Evolutionary conservation across 140 eudicot genomes (phyloP).

Genomic region (Flaveria floridana): DNA sequence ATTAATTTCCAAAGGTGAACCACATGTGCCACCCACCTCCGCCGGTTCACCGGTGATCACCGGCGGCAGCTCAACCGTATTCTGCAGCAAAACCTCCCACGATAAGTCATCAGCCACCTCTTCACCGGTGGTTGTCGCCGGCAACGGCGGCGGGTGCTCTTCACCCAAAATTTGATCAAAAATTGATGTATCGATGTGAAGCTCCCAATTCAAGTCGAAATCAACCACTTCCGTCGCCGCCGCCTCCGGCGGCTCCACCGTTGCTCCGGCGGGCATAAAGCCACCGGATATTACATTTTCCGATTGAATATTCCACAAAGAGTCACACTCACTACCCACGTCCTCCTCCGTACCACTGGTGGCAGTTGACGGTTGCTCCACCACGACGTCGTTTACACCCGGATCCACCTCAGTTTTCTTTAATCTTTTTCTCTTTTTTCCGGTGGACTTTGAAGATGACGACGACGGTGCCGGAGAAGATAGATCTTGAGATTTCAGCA

Average conservation of each 20-base stretch:
- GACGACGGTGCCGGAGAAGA: not conserved
- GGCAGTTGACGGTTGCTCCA: not conserved
- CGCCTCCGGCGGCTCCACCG: not conserved
- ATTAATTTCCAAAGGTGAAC: conserved; percentile 27
- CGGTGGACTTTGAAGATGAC: conserved; percentile 17
- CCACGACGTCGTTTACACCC: not conserved
- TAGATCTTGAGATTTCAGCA: not conserved
- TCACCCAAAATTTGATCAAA: conserved; percentile 28
- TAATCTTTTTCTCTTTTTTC: not conserved
- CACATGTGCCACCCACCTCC: not conserved
- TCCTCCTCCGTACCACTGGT: conserved; percentile 17
- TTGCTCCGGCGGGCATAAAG: not conserved
- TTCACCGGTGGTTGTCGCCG: not conserved
- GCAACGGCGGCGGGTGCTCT: not conserved
- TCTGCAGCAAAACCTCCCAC: conserved; percentile 27
- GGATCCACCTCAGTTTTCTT: conserved; percentile 18
- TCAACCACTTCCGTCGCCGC: conserved; percentile 15
- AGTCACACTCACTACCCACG: conserved; percentile 27
- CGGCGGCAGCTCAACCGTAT: conserved; percentile 28
- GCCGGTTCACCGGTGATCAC: not conserved
- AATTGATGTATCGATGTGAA: conserved; percentile 8
- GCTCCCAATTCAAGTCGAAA: conserved; percentile 28
- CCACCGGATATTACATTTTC: not conserved
- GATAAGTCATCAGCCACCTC: conserved; percentile 26
- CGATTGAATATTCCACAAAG: conserved; percentile 14